phyloP scores from a whole-genome alignment of 2,329 filamentous ascomycete genomes.

The Coleophoma eucalyptorum region DNA sequence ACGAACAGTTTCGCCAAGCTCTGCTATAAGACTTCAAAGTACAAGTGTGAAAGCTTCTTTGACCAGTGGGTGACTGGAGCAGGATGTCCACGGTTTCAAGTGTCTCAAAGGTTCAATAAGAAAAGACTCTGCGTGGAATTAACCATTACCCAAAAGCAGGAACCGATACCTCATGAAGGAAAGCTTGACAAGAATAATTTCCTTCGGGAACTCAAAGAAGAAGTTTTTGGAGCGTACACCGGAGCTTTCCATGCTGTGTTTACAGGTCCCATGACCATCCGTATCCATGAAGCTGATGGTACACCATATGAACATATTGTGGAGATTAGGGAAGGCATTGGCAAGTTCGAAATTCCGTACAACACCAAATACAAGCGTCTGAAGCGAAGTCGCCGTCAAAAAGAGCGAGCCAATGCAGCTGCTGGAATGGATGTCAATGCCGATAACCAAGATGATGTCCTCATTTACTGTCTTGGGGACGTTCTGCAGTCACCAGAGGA shows the following conservation, averaged over 20 bases:
- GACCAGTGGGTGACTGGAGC: conserved; percentile 87
- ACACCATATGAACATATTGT: conserved; percentile 98
- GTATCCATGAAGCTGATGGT: conserved; percentile 96
- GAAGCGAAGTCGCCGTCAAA: conserved; percentile 80
- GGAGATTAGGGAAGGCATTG: conserved; percentile 83
- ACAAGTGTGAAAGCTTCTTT: conserved; percentile 83
- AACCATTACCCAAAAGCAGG: conserved; percentile 71
- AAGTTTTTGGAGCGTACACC: conserved; percentile 63
- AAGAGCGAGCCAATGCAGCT: conserved; percentile 67
- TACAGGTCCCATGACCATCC: conserved; percentile 93
- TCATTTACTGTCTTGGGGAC: conserved; percentile 90
- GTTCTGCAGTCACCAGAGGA: conserved; percentile 82
- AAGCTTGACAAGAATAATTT: conserved; percentile 70
- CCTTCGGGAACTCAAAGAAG: conserved; percentile 79
- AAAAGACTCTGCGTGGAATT: conserved; percentile 95
- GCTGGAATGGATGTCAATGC: conserved; percentile 58
- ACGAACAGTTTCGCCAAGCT: conserved; percentile 74
- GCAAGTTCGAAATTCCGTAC: conserved; percentile 92
- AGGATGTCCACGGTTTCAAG: conserved; percentile 83
- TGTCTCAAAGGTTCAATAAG: conserved; percentile 92
- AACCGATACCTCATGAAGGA: conserved; percentile 42
- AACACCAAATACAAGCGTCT: conserved; percentile 99
- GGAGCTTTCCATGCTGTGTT: conserved; percentile 75
- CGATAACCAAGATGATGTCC: conserved; percentile 72
- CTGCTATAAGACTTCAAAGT: conserved; percentile 85